Base-by-base conservation (phyloP, 257 asterid species). In the Echium plantagineum region DNA sequence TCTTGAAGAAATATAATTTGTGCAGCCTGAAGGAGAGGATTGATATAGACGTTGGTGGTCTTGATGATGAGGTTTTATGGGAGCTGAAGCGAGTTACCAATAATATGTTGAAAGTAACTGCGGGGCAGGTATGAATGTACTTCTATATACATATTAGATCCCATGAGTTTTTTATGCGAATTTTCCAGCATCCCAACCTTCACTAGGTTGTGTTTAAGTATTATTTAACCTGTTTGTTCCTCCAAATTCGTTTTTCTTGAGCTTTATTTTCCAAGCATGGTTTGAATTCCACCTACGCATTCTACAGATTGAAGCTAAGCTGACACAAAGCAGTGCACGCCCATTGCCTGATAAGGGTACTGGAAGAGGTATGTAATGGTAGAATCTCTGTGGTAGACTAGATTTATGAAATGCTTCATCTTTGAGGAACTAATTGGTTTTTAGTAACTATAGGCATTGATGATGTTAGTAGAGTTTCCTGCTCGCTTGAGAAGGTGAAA, bases 1-100 rank as follows among this genome's bases (percentile, higher is more conserved):
- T 59, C n/a, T 71, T 73, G 15, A 55, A 52, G 53, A 77, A 67
- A 57, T 67, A 70, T 60, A 74, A 71, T 19, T 42, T 73, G 49
- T 30, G 46, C 48, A 47, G 48, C 47, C 31, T 56, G 16, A 62
- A 26, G 48, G 72, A 67, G 31, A 58, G 61, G 46, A 31, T 69
- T 13, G 59, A 28, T 47, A 15, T 62, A 57, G 75, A 63, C 57
- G 55, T 80, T 16, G 64, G 70, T 42, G 70, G 63, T 38, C 62
- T 72, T 52, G 77, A 75, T 54, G 85, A 77, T 69, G 76, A 64
- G 46, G 69, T 72, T 59, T 64, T 81, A 57, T 60, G 69, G 84
- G 79, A 75, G 71, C 52, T 83, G 60, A 77, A 78, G 72, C 74
- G 77, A 57, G 75, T 63, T 58, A 60, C 79, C 47, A 74, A 68